These are phyloP conservation scores for Colletotrichum eleusines DNA, from an alignment of 2,329 filamentous ascomycete species.

Conservation along the genomic window DNA sequence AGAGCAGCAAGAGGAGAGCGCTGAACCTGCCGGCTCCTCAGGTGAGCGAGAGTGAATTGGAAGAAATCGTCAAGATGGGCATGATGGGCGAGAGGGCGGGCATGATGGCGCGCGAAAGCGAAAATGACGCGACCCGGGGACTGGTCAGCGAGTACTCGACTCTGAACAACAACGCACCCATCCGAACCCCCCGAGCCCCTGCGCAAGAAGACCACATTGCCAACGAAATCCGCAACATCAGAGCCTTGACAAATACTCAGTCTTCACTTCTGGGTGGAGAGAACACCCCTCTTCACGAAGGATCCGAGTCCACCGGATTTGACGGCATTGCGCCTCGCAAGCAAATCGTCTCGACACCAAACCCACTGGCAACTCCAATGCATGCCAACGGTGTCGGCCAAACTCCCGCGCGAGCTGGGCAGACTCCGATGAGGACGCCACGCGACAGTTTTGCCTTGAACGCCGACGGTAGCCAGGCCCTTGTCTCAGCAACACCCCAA, in stretches of 20 bases:
- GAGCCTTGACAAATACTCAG: slow-evolving; percentile 91
- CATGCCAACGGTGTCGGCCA: slow-evolving; percentile 72
- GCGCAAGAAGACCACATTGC: slow-evolving; percentile 95
- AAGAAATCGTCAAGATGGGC: slow-evolving; percentile 99
- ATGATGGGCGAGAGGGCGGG: slow-evolving; percentile 91
- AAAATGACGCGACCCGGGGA: slow-evolving; percentile 87
- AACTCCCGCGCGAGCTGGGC: slow-evolving; percentile 77
- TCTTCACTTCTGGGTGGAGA: slow-evolving; percentile 94
- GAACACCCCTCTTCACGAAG: slow-evolving; percentile 89
- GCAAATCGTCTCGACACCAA: slow-evolving; percentile 89
- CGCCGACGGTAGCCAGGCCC: slow-evolving; percentile 73
- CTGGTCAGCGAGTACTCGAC: slow-evolving; percentile 88
- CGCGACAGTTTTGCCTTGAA: slow-evolving; percentile 91
- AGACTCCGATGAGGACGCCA: slow-evolving; percentile 89
- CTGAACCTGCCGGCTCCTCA: slow-evolving; percentile 90
- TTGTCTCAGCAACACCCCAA: slow-evolving; percentile 80
- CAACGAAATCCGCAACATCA: slow-evolving; percentile 95
- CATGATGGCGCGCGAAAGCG: slow-evolving; percentile 78
- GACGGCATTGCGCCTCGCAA: slow-evolving; percentile 85
- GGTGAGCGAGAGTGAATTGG: slow-evolving; percentile 90
- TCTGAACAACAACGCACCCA: slow-evolving; percentile 84
- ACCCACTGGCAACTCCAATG: slow-evolving; percentile 92
- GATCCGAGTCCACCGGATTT: slow-evolving; percentile 85
- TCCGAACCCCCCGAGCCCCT: slow-evolving; percentile 90
- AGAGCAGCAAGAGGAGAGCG: slow-evolving; percentile 90